Percentiles rank a stretch among this genome's conserved stretches.
phyloP scores from a whole-genome alignment of 139 green algal genomes.

The Chlamydomonas incerta region DNA sequence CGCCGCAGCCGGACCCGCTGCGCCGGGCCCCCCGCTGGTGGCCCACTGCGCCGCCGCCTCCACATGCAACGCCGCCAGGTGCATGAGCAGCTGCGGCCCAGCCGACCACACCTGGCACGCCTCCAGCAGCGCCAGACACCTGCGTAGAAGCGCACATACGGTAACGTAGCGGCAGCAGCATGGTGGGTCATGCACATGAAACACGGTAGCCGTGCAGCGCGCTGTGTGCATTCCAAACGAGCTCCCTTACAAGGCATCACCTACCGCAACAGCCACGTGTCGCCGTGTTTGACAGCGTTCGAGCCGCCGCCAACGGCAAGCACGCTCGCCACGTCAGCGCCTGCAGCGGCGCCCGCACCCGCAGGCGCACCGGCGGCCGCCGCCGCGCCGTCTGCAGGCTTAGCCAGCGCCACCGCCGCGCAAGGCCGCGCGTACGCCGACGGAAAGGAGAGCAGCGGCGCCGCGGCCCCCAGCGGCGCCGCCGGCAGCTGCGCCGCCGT shows the following conservation, averaged over 20 bases:
- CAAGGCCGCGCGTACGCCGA: constrained; percentile 9
- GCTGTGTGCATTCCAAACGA: no score
- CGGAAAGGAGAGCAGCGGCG: constrained; percentile 10
- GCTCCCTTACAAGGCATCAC: no score
- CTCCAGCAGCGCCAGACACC: constrained; percentile 30
- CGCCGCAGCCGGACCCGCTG: neutral
- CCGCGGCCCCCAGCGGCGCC: constrained; percentile 22
- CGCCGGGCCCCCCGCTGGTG: neutral
- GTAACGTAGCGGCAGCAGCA: no score
- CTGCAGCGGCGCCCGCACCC: neutral
- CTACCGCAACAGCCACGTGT: constrained; percentile 25
- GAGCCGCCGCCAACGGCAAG: neutral
- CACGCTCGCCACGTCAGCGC: no score
- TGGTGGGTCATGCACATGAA: no score
- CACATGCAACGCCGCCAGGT: constrained; percentile 25
- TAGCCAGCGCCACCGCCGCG: neutral
- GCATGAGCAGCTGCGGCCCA: constrained; percentile 32
- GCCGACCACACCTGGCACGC: constrained; percentile 10
- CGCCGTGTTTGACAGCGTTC: neutral
- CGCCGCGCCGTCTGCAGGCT: neutral
- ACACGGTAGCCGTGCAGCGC: no score
- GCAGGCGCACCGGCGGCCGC: neutral
- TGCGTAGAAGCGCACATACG: neutral
- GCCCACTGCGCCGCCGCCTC: constrained; percentile 15
- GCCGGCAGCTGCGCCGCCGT: constrained; percentile 4